Conservation (phyloP, 2,329 filamentous ascomycete genomes). For the Fusarium multiceps region DNA sequence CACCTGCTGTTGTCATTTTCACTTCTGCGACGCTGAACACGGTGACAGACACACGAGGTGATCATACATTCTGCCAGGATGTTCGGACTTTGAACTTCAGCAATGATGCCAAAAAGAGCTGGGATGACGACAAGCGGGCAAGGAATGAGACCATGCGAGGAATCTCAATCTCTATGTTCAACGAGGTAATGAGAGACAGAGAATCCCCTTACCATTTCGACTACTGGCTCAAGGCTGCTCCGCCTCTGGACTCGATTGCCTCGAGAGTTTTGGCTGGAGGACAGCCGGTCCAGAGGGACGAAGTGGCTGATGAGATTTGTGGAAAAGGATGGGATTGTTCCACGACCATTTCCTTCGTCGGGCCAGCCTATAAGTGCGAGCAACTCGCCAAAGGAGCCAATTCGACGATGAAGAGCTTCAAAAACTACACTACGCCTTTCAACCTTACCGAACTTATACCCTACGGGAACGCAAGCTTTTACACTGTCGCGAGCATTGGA, state of each 20-base stretch:
- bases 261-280: conserved; percentile 27
- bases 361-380: conserved; percentile 36
- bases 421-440: conserved; percentile 15
- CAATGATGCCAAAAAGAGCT: conserved; percentile 23
- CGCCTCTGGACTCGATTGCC: conserved; percentile 24
- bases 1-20: conserved; percentile 35
- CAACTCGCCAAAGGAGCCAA: conserved; percentile 9
- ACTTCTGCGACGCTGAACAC: conserved; percentile 33
- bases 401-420: conserved; percentile 8
- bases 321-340: conserved; percentile 38
- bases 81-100: conserved; percentile 38
- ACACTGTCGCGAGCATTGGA: conserved; percentile 11
- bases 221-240: conserved; percentile 29
- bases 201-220: conserved; percentile 15
- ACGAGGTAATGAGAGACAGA: not conserved
- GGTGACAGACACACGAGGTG: not conserved
- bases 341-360: conserved; percentile 33
- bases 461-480: conserved; percentile 25
- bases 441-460: conserved; percentile 27
- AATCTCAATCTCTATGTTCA: conserved; percentile 29
- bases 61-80: conserved; percentile 17
- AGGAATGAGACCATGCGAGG: conserved; percentile 21
- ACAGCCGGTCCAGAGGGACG: conserved; percentile 24
- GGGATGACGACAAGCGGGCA: conserved; percentile 10
- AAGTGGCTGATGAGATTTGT: conserved; percentile 28